These are phyloP conservation scores for Glycyrrhiza uralensis DNA, from an alignment of 306 rosid species.

Conservation along the genomic window DNA sequence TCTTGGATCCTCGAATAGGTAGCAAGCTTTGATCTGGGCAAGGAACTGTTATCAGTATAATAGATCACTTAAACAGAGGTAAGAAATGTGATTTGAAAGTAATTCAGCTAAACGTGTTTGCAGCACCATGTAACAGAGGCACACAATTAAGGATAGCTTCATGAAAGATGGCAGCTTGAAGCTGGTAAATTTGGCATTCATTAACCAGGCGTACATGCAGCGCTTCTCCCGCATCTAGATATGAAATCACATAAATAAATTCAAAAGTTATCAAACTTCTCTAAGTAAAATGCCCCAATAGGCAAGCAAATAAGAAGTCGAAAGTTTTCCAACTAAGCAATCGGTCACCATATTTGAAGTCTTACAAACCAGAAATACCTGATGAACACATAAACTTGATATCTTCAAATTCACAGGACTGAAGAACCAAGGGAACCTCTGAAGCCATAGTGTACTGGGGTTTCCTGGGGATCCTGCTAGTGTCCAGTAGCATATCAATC, in stretches of 20 bases:
- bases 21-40: slow-evolving; percentile 48
- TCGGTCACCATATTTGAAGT: background rate
- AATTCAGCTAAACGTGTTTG: slow-evolving; percentile 11
- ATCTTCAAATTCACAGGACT: slow-evolving; percentile 81
- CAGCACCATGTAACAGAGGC: slow-evolving; percentile 53
- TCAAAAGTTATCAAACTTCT: slow-evolving; percentile 6
- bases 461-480: slow-evolving; percentile 55
- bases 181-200: slow-evolving; percentile 65
- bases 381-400: slow-evolving; percentile 68
- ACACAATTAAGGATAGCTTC: slow-evolving; percentile 68
- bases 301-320: background rate
- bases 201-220: slow-evolving; percentile 55
- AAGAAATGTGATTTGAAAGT: slow-evolving; percentile 1
- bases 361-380: slow-evolving; percentile 50
- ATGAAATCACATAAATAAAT: slow-evolving; percentile 11
- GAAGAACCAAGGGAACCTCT: slow-evolving; percentile 85
- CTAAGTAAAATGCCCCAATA: background rate
- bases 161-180: slow-evolving; percentile 72
- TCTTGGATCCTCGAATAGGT: slow-evolving; percentile 43
- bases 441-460: slow-evolving; percentile 87
- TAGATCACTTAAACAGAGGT: background rate
- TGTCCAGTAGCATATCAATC: slow-evolving; percentile 65
- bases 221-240: slow-evolving; percentile 60
- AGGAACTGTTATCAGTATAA: slow-evolving; percentile 25
- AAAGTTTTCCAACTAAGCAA: background rate